phyloP scores from a whole-genome alignment of 2,329 filamentous ascomycete species.

The Colletotrichum sp. region DNA sequence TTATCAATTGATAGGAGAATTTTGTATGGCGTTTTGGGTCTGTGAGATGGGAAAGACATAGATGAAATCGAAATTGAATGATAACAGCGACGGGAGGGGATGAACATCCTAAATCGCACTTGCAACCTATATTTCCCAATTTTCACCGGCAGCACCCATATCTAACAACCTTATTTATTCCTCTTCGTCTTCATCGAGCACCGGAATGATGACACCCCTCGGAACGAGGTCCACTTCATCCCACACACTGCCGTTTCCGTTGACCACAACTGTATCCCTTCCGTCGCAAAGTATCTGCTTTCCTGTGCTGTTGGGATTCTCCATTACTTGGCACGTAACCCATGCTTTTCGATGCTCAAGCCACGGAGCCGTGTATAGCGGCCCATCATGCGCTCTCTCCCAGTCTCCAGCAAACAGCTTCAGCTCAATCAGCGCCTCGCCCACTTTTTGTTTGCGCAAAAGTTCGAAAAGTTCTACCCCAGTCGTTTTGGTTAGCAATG shows the following conservation, averaged over 20 bases:
- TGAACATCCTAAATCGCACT: not conserved
- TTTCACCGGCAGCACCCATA: not conserved
- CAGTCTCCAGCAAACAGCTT: not conserved
- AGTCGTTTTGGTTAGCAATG: not conserved
- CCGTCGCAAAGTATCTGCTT: not conserved
- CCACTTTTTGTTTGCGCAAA: not conserved
- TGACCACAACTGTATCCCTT: not conserved
- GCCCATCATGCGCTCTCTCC: not conserved
- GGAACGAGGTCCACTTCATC: not conserved
- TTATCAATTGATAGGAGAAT: not conserved
- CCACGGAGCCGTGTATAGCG: not conserved
- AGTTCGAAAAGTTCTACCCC: not conserved
- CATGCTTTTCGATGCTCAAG: not conserved
- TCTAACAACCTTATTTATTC: not conserved
- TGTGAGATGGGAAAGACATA: not conserved
- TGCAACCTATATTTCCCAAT: not conserved
- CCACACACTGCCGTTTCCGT: not conserved
- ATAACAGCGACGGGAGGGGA: not conserved
- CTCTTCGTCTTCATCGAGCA: not conserved
- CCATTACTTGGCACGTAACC: not conserved
- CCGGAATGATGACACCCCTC: not conserved
- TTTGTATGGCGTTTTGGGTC: not conserved
- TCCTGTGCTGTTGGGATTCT: not conserved
- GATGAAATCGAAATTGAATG: not conserved
- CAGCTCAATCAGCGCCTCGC: not conserved